A percentile compares a stretch with the other conserved stretches of the same genome.
Conservation (phyloP, 768 basidiomycete genomes). For the Porpolomopsis calyptriformis region DNA sequence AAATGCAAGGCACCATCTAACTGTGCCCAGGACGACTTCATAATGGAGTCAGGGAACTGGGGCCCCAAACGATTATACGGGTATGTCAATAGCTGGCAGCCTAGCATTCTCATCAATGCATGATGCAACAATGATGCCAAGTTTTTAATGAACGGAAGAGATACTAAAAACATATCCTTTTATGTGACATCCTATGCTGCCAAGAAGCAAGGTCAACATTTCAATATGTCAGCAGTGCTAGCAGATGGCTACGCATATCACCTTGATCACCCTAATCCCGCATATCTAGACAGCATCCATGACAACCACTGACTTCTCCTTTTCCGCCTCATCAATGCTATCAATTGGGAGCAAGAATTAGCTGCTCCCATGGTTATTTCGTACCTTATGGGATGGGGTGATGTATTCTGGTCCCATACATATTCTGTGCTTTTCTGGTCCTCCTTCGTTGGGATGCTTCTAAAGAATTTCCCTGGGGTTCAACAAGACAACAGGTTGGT, state of each 20-base stretch:
- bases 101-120: conserved; percentile 13
- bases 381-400: conserved; percentile 37
- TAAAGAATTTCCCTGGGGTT: conserved; percentile 16
- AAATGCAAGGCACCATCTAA: conserved; percentile 24
- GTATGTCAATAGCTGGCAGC: conserved; percentile 21
- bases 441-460: conserved; percentile 14
- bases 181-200: conserved; percentile 26
- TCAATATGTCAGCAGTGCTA: conserved; percentile 28
- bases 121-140: conserved; percentile 35
- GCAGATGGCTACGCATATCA: conserved; percentile 25
- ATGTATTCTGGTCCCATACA: conserved; percentile 25
- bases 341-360: conserved; percentile 30
- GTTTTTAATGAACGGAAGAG: conserved; percentile 24
- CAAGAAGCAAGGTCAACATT: conserved; percentile 23
- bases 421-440: conserved; percentile 28
- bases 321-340: conserved; percentile 19
- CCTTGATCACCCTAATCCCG: background rate
- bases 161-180: conserved; percentile 22
- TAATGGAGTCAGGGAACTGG: conserved; percentile 20
- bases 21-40: conserved; percentile 8
- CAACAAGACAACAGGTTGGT: too few species aligned
- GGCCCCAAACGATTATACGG: conserved; percentile 14
- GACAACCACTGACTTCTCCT: conserved; percentile 22
- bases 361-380: conserved; percentile 28
- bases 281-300: conserved; percentile 13